phyloP scores from a whole-genome alignment of 176 grass and related monocot species.

The Zizania latifolia region DNA sequence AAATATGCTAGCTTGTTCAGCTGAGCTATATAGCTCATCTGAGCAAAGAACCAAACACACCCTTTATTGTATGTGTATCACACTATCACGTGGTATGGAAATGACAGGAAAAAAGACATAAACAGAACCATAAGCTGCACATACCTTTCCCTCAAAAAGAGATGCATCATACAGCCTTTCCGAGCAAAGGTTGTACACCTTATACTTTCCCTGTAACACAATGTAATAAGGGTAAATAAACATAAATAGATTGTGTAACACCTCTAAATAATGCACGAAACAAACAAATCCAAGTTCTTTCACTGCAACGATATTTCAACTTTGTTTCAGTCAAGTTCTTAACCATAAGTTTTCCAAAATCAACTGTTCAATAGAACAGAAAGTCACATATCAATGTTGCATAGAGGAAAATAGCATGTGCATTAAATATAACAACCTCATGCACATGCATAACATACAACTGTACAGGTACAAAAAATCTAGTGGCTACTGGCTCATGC shows the following conservation, averaged over 20 bases:
- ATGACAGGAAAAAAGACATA: background rate
- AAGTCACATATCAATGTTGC: background rate
- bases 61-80: background rate
- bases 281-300: background rate
- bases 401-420: background rate
- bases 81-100: background rate
- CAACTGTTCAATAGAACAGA: background rate
- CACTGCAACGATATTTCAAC: background rate
- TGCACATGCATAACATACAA: slow-evolving; percentile 3
- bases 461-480: too few species aligned
- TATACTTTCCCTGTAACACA: slow-evolving; percentile 86
- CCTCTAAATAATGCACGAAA: background rate
- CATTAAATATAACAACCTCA: background rate
- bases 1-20: background rate
- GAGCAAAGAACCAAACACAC: background rate
- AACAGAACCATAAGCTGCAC: slow-evolving; percentile 17
- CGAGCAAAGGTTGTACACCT: slow-evolving; percentile 98
- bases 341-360: background rate
- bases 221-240: slow-evolving; percentile 2
- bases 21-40: background rate
- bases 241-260: slow-evolving; percentile 2
- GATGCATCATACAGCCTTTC: slow-evolving; percentile 97
- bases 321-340: background rate
- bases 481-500: background rate
- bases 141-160: slow-evolving; percentile 98